phyloP scores from a whole-genome alignment of 768 basidiomycete genomes.

The Mycena indigotica region DNA sequence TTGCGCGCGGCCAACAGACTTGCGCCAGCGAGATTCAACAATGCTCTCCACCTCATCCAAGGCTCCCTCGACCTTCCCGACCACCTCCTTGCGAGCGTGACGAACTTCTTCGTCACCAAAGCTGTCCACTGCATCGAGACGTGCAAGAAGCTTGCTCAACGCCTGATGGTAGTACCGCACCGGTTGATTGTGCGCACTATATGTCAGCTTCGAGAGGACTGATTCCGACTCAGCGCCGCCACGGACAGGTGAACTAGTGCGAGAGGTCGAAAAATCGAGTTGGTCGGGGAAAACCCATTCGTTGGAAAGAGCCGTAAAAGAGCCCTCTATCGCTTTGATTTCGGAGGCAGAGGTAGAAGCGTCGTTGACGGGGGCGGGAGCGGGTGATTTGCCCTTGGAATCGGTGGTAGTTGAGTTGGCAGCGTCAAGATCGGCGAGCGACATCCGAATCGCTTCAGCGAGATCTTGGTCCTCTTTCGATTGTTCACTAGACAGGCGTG shows the following conservation, averaged over 20 bases:
- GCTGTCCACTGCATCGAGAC: slow-evolving; percentile 64
- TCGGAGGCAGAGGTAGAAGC: slow-evolving; percentile 39
- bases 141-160: slow-evolving; percentile 54
- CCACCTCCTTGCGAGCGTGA: slow-evolving; percentile 54
- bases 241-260: slow-evolving; percentile 28
- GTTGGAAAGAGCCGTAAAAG: slow-evolving; percentile 38
- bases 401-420: slow-evolving; percentile 8
- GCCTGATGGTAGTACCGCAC: slow-evolving; percentile 65
- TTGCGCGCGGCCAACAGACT: slow-evolving; percentile 25
- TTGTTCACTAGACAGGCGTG: slow-evolving; percentile 12
- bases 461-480: slow-evolving; percentile 41
- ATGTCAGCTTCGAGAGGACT: slow-evolving; percentile 48
- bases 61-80: slow-evolving; percentile 56
- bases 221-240: slow-evolving; percentile 21
- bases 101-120: slow-evolving; percentile 59
- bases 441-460: slow-evolving; percentile 42
- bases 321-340: slow-evolving; percentile 44
- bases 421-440: slow-evolving; percentile 29
- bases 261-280: slow-evolving; percentile 44
- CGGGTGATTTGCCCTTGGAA: slow-evolving; percentile 42
- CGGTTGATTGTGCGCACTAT: slow-evolving; percentile 58
- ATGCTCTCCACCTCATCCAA: slow-evolving; percentile 53
- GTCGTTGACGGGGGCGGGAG: slow-evolving; percentile 29
- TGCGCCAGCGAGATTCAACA: slow-evolving; percentile 45
- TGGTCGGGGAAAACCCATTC: slow-evolving; percentile 45